Evolutionary conservation across 257 asterid genomes (phyloP).

Genomic region (Solanum medicagineum): DNA sequence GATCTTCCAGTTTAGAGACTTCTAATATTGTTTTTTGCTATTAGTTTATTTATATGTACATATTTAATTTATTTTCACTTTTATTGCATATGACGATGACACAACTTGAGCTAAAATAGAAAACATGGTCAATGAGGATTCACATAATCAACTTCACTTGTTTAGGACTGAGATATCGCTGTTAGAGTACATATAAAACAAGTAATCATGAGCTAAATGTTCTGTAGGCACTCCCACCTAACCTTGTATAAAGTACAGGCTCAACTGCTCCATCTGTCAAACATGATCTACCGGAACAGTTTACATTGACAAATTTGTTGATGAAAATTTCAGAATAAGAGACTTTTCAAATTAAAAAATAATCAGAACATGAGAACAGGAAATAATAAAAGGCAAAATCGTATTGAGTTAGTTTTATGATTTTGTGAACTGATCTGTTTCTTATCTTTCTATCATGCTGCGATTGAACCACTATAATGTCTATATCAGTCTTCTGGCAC

Average conservation of each 20-base stretch:
- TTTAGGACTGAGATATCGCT: background rate
- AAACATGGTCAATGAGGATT: background rate
- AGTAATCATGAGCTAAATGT: background rate
- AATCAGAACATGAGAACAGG: background rate
- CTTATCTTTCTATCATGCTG: background rate
- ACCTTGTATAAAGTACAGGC: background rate
- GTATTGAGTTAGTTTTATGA: background rate
- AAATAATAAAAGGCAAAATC: background rate
- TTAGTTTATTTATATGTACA: background rate
- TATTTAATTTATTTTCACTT: background rate
- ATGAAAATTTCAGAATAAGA: background rate
- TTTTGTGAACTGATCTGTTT: background rate
- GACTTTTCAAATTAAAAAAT: background rate
- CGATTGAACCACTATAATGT: background rate
- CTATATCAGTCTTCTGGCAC: background rate
- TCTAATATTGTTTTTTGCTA: background rate
- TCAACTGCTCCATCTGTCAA: background rate
- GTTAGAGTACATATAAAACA: background rate
- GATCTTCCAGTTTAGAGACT: background rate
- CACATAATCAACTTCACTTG: background rate
- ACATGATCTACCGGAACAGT: background rate
- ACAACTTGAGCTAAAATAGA: background rate
- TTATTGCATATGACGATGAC: background rate
- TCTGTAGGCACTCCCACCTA: background rate
- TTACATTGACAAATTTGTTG: background rate